Evolutionary conservation across 129 eudicot genomes (phyloP).

Genomic region (sunflower (Helianthus annuus)): HanXRQr2.0-SUNRISE NC_035436.2:156515119-156515618

Average conservation of each 20-base stretch:
- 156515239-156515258: not conserved
- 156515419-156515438: conserved; percentile 3
- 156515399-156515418: not conserved
- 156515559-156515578: not conserved
- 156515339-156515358: not conserved
- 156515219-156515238: conserved; percentile 17
- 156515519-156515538: not conserved
- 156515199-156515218: conserved; percentile 27
- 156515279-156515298: not conserved
- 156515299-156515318: too few relatives aligned
- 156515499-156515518: not conserved
- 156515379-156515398: not conserved
- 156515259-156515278: not conserved
- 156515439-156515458: not conserved
- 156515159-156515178: conserved; percentile 99
- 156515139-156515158: conserved; percentile 97
- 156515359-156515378: not conserved
- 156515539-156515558: not conserved
- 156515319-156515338: too few relatives aligned
- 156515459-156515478: not conserved
- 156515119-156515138: conserved; percentile 95
- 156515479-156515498: not conserved
- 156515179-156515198: conserved; percentile 98
- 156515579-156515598: not conserved
- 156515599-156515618: not conserved